phyloP scores from a whole-genome alignment of 345 rosid genomes.

The Syzygium jambos region DNA sequence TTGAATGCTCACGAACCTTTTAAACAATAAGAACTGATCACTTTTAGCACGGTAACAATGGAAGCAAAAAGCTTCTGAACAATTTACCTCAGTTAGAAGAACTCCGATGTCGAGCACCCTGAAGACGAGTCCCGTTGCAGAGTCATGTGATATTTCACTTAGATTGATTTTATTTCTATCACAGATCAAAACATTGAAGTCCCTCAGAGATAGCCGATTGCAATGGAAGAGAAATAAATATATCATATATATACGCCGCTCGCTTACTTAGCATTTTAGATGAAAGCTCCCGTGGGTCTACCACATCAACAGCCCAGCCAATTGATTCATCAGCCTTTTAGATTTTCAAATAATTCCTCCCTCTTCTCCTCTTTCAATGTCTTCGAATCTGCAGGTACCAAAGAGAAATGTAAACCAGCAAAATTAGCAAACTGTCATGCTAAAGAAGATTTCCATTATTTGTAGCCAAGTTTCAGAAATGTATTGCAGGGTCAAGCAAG shows the following conservation, averaged over 20 bases:
- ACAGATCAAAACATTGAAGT: slow-evolving; percentile 1
- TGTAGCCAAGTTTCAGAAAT: neutral
- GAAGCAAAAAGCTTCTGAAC: neutral
- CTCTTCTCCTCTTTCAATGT: slow-evolving; percentile 92
- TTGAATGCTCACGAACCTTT: neutral
- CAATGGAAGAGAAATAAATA: neutral
- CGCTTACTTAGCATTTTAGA: slow-evolving; percentile 85
- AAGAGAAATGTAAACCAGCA: neutral
- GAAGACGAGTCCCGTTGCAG: slow-evolving; percentile 77
- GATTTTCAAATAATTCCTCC: slow-evolving; percentile 67
- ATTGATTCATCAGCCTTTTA: slow-evolving; percentile 61
- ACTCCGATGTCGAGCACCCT: slow-evolving; percentile 66
- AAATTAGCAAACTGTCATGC: neutral
- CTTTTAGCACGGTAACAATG: neutral
- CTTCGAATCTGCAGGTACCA: slow-evolving; percentile 59
- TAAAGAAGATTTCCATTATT: neutral
- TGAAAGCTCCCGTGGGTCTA: slow-evolving; percentile 90
- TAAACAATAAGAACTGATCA: neutral
- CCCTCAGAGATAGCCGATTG: neutral
- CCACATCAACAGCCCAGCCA: slow-evolving; percentile 96
- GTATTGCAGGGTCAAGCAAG: neutral
- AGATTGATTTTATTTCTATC: slow-evolving; percentile 73
- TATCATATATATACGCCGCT: slow-evolving; percentile 5
- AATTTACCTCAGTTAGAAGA: slow-evolving; percentile 69
- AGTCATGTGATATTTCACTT: slow-evolving; percentile 86